A percentile compares a stretch with the other conserved stretches of the same genome.
These are phyloP conservation scores for Castanopsis chinensis DNA, from an alignment of 306 rosid species.

Conservation along the genomic window DNA sequence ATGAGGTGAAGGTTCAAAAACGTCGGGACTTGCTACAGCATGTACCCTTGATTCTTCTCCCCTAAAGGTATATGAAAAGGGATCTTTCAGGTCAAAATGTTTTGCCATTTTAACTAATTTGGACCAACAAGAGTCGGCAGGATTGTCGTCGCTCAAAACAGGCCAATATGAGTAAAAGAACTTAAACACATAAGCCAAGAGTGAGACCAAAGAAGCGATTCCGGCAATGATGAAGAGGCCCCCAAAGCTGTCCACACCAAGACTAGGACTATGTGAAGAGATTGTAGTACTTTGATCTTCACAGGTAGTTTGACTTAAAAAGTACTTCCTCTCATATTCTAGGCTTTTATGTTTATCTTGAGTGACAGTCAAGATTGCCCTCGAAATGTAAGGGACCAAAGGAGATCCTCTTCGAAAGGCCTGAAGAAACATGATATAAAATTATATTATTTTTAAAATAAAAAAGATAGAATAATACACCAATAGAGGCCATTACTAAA, in stretches of 20 bases:
- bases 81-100: slow-evolving; percentile 4
- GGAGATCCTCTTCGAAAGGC: slow-evolving; percentile 41
- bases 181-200: neutral
- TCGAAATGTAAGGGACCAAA: slow-evolving; percentile 35
- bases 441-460: too few species aligned
- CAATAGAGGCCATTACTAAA: too few species aligned
- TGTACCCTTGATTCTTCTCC: neutral
- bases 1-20: too few species aligned
- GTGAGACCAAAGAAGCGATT: slow-evolving; percentile 11
- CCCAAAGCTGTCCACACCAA: slow-evolving; percentile 32
- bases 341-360: slow-evolving; percentile 18
- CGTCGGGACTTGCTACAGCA: neutral
- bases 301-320: neutral
- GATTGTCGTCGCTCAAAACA: neutral
- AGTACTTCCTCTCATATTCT: slow-evolving; percentile 13
- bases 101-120: slow-evolving; percentile 3
- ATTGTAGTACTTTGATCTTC: slow-evolving; percentile 12
- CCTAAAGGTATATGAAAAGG: neutral
- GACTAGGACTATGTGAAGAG: slow-evolving; percentile 15
- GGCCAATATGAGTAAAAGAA: neutral
- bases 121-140: neutral
- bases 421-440: too few species aligned
- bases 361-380: slow-evolving; percentile 43
- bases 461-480: too few species aligned
- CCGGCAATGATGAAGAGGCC: slow-evolving; percentile 44